These are phyloP conservation scores for Lanmaoa rubissima DNA, from an alignment of 768 basidiomycete genomes.

Conservation along the genomic window DNA sequence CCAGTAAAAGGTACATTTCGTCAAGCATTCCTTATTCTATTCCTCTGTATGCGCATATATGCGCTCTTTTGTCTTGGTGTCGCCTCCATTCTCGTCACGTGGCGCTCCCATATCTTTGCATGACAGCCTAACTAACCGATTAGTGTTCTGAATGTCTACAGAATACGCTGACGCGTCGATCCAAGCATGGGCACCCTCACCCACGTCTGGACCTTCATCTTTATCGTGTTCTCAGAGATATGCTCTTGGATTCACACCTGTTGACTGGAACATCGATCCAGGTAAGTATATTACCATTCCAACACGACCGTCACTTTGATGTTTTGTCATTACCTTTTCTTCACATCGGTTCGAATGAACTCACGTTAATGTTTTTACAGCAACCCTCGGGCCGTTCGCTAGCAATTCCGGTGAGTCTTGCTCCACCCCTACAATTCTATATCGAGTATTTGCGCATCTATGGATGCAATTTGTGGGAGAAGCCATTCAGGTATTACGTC, in stretches of 20 bases:
- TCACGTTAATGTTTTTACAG: slow-evolving; percentile 4
- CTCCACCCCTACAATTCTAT: background rate
- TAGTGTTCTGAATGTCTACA: background rate
- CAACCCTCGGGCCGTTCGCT: background rate
- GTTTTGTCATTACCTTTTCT: background rate
- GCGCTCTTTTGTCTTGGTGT: background rate
- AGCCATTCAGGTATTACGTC: background rate
- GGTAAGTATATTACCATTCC: slow-evolving; percentile 5
- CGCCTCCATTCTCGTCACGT: background rate
- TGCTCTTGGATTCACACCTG: slow-evolving; percentile 1
- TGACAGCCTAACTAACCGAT: background rate
- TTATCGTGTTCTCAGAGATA: background rate
- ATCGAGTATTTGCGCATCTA: background rate
- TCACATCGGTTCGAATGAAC: background rate
- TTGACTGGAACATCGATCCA: slow-evolving; percentile 8
- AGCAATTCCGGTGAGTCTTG: slow-evolving; percentile 9
- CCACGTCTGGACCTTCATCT: background rate
- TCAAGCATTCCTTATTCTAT: background rate
- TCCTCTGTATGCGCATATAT: background rate
- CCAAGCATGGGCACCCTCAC: slow-evolving; percentile 8
- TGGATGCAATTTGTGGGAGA: background rate
- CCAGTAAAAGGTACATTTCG: no score
- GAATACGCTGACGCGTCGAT: slow-evolving; percentile 12
- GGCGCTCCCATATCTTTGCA: background rate
- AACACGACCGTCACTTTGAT: background rate